phyloP scores from a whole-genome alignment of 495 filamentous ascomycete genomes.

The Xylaria telfairii region DNA sequence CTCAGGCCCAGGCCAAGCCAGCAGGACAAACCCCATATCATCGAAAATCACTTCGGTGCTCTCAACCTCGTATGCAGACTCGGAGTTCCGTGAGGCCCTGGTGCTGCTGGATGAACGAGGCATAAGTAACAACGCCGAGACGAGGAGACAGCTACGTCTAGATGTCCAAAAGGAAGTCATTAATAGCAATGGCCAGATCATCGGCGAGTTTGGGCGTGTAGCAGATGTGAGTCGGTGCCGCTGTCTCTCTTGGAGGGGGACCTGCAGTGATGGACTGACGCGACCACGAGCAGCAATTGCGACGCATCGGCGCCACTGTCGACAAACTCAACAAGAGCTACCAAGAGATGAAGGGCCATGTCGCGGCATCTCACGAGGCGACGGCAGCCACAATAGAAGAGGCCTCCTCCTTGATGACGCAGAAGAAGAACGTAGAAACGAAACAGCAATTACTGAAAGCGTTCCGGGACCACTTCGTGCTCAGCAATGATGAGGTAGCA shows the following conservation, averaged over 20 bases:
- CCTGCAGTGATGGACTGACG: conserved; percentile 18
- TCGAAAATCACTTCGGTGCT: conserved; percentile 81
- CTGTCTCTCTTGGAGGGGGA: background rate
- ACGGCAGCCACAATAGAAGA: conserved; percentile 81
- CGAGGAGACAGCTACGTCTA: conserved; percentile 77
- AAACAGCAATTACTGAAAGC: conserved; percentile 85
- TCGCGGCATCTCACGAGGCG: conserved; percentile 73
- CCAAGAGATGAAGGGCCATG: conserved; percentile 78
- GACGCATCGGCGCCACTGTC: conserved; percentile 81
- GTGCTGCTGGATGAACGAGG: conserved; percentile 74
- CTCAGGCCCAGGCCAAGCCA: conserved; percentile 18
- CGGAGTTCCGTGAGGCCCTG: conserved; percentile 88
- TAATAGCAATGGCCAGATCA: conserved; percentile 89
- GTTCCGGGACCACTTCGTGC: conserved; percentile 82
- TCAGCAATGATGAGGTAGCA: conserved; percentile 78
- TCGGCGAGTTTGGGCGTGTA: conserved; percentile 88
- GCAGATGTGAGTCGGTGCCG: conserved; percentile 70
- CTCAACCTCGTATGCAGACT: conserved; percentile 89
- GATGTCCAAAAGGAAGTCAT: conserved; percentile 94
- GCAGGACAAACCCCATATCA: conserved; percentile 65
- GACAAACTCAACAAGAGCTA: conserved; percentile 79
- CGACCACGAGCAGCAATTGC: conserved; percentile 71
- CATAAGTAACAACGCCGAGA: conserved; percentile 77
- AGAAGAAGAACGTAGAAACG: conserved; percentile 78
- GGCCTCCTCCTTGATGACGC: conserved; percentile 72